Evolutionary conservation across 2,329 filamentous ascomycete genomes (phyloP).

Genomic region (Xylariaceae sp.): DNA sequence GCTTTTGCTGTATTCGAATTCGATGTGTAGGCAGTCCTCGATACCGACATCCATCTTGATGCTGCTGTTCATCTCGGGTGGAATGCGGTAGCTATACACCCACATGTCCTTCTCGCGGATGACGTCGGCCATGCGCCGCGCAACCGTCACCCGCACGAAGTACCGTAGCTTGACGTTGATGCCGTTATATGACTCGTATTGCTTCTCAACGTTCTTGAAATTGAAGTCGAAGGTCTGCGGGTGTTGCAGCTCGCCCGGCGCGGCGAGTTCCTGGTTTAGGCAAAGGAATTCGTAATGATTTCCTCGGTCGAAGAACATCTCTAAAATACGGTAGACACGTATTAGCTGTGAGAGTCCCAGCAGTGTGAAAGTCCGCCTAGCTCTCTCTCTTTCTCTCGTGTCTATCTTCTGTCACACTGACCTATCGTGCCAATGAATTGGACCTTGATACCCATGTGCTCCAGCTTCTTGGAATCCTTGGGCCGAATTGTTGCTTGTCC

Average conservation of each 20-base stretch:
- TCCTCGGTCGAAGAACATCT: conserved; percentile 99
- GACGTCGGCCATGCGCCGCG: conserved; percentile 95
- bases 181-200: conserved; percentile 99
- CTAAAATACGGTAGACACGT: conserved; percentile 52
- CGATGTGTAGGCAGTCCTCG: conserved; percentile 98
- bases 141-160: conserved; percentile 96
- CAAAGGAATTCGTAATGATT: conserved; percentile 99
- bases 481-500: conserved; percentile 93
- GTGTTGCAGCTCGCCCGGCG: conserved; percentile 96
- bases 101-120: conserved; percentile 99
- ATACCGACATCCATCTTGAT: conserved; percentile 99
- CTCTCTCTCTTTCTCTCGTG: neutral
- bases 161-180: conserved; percentile 99
- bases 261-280: conserved; percentile 93
- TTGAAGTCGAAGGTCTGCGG: conserved; percentile 99
- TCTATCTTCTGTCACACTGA: conserved; percentile 49
- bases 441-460: conserved; percentile 99
- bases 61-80: conserved; percentile 95
- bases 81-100: conserved; percentile 98
- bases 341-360: neutral
- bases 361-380: neutral
- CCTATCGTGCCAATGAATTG: conserved; percentile 99
- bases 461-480: conserved; percentile 96
- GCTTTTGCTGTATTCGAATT: conserved; percentile 99
- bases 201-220: conserved; percentile 99